These are phyloP conservation scores for Voacanga thouarsii DNA, from an alignment of 257 asterid species.

Conservation along the genomic window DNA sequence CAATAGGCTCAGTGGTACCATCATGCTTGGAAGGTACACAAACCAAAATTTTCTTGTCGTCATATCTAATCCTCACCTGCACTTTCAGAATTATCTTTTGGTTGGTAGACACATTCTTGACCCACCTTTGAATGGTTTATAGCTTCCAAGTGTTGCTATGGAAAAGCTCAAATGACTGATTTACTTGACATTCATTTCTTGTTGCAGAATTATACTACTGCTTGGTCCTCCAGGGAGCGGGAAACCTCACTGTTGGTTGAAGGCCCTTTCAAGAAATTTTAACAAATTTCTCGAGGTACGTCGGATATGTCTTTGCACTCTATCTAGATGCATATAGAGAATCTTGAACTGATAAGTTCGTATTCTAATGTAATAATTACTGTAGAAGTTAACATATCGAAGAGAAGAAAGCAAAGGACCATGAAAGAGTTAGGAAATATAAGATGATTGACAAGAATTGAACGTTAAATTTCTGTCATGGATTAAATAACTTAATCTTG, in stretches of 20 bases:
- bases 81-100: too few relatives aligned
- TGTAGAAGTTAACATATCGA: too few relatives aligned
- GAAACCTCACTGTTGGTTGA: conserved; percentile 54
- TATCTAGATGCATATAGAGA: not conserved
- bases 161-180: too few relatives aligned
- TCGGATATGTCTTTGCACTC: not conserved
- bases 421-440: not conserved
- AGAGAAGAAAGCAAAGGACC: too few relatives aligned
- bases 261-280: conserved; percentile 65
- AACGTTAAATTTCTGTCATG: not conserved
- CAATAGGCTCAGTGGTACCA: conserved; percentile 42
- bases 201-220: conserved; percentile 43
- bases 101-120: not conserved
- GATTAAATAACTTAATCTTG: not conserved
- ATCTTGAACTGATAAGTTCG: not conserved
- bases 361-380: not conserved
- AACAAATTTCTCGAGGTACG: conserved; percentile 55
- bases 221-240: conserved; percentile 83
- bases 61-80: not conserved
- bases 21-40: conserved; percentile 55
- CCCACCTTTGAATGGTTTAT: too few relatives aligned
- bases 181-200: too few relatives aligned
- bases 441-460: not conserved
- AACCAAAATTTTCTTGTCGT: too few relatives aligned
- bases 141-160: too few relatives aligned